Evolutionary conservation across 805 yeast species (phyloP).

Genomic region (Saccharomycopsis fodiens): DNA sequence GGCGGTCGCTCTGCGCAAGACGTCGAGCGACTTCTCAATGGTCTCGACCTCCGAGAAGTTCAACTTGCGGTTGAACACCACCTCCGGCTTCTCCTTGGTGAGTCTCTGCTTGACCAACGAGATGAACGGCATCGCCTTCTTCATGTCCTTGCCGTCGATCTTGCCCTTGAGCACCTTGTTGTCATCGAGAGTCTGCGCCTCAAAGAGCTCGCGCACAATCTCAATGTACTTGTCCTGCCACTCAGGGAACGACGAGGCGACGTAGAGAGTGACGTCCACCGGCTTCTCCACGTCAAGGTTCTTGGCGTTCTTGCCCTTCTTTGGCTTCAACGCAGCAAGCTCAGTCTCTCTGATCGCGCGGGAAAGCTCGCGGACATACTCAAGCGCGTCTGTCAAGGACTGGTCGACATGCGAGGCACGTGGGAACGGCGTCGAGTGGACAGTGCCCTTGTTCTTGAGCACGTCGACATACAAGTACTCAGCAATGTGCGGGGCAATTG

Average conservation of each 20-base stretch:
- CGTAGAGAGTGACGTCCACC: constrained; percentile 60
- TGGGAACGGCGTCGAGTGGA: constrained; percentile 78
- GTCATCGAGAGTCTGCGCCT: constrained; percentile 54
- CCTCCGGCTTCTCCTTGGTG: constrained; percentile 56
- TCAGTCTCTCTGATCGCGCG: constrained; percentile 91
- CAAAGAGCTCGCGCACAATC: constrained; percentile 71
- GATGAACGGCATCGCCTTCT: constrained; percentile 97
- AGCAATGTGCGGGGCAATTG: constrained; percentile 93
- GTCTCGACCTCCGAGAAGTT: constrained; percentile 71
- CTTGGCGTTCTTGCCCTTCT: constrained; percentile 76
- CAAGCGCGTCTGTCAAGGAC: constrained; percentile 58
- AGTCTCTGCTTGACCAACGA: constrained; percentile 79
- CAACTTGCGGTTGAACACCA: constrained; percentile 85
- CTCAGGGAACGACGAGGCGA: constrained; percentile 82
- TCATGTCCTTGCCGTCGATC: constrained; percentile 78
- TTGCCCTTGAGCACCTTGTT: constrained; percentile 54
- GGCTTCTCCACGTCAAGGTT: constrained; percentile 74
- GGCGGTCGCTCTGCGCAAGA: constrained; percentile 59
- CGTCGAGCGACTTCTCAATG: constrained; percentile 46
- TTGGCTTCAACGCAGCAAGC: constrained; percentile 69
- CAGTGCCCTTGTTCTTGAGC: constrained; percentile 51
- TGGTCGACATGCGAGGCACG: constrained; percentile 61
- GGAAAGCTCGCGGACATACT: constrained; percentile 69
- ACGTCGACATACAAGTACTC: constrained; percentile 85
- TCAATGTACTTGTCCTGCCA: constrained; percentile 83